phyloP scores from a whole-genome alignment of 306 rosid genomes.

The Trifolium fragiferum region DNA sequence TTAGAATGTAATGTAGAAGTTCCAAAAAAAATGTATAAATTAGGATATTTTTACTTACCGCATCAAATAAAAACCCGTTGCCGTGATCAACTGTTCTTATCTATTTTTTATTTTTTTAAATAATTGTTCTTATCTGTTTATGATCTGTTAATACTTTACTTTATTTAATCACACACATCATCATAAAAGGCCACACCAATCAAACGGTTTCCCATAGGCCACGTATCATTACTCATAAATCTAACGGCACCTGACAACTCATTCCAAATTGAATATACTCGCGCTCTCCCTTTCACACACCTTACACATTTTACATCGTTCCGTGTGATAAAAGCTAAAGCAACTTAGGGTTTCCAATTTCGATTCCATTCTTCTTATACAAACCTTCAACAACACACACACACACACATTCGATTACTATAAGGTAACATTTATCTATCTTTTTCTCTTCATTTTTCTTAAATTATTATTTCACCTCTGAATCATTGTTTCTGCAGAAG shows the following conservation, averaged over 20 bases:
- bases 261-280: constrained; percentile 24
- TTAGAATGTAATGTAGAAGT: too few species aligned
- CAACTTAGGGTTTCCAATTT: constrained; percentile 2
- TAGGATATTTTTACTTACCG: too few species aligned
- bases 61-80: too few species aligned
- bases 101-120: too few species aligned
- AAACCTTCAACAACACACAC: constrained; percentile 17
- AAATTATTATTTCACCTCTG: too few species aligned
- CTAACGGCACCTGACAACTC: constrained; percentile 36
- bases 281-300: not conserved
- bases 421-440: not conserved
- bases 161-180: too few species aligned
- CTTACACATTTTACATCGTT: constrained; percentile 4
- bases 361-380: constrained; percentile 20
- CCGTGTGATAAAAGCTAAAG: constrained; percentile 26
- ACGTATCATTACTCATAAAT: not conserved
- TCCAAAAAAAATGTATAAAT: too few species aligned
- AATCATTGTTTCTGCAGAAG: constrained; percentile 20
- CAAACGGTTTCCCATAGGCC: constrained; percentile 13
- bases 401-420: not conserved
- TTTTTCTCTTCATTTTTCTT: constrained; percentile 35
- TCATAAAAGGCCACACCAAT: not conserved
- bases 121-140: too few species aligned
- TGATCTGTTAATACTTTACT: too few species aligned
- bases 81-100: too few species aligned